phyloP scores from a whole-genome alignment of 2,329 filamentous ascomycete genomes.

The Ophiostoma quercus region DNA sequence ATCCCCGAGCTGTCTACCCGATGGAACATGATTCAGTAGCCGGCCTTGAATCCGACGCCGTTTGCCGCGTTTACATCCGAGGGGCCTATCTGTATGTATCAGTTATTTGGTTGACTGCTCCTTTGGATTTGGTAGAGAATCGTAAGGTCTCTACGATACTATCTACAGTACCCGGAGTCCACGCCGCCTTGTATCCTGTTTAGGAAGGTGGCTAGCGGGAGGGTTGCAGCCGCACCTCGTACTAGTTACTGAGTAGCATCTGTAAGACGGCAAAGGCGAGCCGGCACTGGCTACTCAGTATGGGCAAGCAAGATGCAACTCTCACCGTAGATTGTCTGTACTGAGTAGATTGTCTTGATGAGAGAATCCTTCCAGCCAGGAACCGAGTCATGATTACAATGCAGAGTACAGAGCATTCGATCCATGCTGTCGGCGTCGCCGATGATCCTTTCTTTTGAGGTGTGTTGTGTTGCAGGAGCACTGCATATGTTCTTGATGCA shows the following conservation, averaged over 20 bases:
- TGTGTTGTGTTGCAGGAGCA: background rate
- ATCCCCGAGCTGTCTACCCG: background rate
- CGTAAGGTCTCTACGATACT: background rate
- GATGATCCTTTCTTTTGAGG: background rate
- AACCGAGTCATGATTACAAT: background rate
- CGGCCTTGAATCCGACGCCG: background rate
- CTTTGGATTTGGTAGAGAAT: background rate
- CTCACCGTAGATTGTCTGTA: too few relatives aligned
- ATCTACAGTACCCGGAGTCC: background rate
- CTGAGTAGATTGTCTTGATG: too few relatives aligned
- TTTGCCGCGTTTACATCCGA: background rate
- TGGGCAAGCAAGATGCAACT: too few relatives aligned
- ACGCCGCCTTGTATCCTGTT: background rate
- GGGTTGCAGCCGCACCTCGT: conserved; percentile 7
- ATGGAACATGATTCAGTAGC: conserved; percentile 5
- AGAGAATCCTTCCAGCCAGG: background rate
- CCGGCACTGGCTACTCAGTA: background rate
- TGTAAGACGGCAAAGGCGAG: conserved; percentile 1
- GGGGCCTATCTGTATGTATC: background rate
- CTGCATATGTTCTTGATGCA: background rate
- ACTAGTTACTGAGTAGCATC: background rate
- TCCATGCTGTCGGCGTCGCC: background rate
- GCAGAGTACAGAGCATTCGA: background rate
- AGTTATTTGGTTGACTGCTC: background rate
- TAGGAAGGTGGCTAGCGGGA: conserved; percentile 15